These are phyloP conservation scores for Fusarium albosuccineum DNA, from an alignment of 2,329 filamentous ascomycete genomes.

Conservation along the genomic window DNA sequence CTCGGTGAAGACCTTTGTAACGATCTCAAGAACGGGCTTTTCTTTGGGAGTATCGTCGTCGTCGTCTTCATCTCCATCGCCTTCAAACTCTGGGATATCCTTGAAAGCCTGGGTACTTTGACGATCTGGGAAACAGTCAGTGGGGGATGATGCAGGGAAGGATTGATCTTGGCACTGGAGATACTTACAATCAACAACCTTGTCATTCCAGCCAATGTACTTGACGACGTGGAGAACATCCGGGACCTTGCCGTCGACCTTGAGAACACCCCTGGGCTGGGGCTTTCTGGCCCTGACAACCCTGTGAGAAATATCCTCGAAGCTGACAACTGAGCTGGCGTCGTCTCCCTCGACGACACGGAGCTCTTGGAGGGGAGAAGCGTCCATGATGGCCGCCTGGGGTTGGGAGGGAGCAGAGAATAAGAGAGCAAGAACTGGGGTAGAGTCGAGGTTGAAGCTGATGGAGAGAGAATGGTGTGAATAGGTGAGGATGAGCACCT, in stretches of 20 bases:
- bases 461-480: neutral
- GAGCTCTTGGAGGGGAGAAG: constrained; percentile 25
- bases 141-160: neutral
- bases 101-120: constrained; percentile 56
- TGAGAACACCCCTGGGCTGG: constrained; percentile 29
- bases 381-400: constrained; percentile 29
- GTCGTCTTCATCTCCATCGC: constrained; percentile 42
- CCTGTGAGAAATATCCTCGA: constrained; percentile 34
- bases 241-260: constrained; percentile 53
- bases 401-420: neutral
- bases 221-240: constrained; percentile 59
- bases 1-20: constrained; percentile 54
- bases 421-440: neutral
- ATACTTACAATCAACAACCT: constrained; percentile 54
- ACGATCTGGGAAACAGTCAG: constrained; percentile 48
- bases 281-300: neutral
- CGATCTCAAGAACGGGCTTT: constrained; percentile 58
- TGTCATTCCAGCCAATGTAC: constrained; percentile 52
- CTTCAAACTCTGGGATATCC: constrained; percentile 47
- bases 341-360: constrained; percentile 28
- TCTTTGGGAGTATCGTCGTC: constrained; percentile 28
- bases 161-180: neutral
- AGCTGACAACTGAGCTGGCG: constrained; percentile 41
- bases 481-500: neutral
- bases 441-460: neutral